A percentile compares a stretch with the other conserved stretches of the same genome.
Evolutionary conservation across 306 rosid genomes (phyloP).

Genomic region (Rosa rugosa): DNA sequence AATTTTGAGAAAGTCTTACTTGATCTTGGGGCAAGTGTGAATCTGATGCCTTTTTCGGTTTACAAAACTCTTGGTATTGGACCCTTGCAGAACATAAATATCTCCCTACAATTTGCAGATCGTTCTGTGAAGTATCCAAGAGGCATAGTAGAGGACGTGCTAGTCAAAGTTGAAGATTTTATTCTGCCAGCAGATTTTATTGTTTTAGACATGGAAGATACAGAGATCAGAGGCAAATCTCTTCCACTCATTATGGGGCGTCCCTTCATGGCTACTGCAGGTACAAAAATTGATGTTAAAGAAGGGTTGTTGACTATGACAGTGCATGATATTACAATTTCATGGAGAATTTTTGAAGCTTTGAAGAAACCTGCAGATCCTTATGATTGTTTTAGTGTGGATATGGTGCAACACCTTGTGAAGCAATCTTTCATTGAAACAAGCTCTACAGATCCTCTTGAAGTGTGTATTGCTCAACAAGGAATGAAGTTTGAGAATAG

Average conservation of each 20-base stretch:
- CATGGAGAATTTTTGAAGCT: too few species aligned
- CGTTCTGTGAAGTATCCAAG: not conserved
- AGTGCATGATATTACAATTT: too few species aligned
- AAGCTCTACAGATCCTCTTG: too few species aligned
- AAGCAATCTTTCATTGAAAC: too few species aligned
- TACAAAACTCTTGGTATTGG: not conserved
- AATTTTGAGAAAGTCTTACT: not conserved
- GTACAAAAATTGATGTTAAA: not conserved
- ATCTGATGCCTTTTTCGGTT: not conserved
- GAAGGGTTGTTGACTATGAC: too few species aligned
- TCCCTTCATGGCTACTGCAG: not conserved
- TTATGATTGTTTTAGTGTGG: too few species aligned
- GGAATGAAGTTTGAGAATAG: too few species aligned
- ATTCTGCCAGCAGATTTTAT: not conserved
- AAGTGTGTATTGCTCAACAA: too few species aligned
- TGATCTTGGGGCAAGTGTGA: not conserved
- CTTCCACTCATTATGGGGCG: not conserved
- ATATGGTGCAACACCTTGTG: too few species aligned
- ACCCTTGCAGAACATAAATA: not conserved
- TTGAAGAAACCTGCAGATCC: too few species aligned
- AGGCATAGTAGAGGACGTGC: not conserved
- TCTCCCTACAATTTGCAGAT: not conserved
- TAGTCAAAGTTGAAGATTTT: not conserved
- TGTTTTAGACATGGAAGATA: not conserved
- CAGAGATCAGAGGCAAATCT: too few species aligned